Conservation (phyloP, 2,329 filamentous ascomycete species). For the Ophioceras dolichostomum region DNA sequence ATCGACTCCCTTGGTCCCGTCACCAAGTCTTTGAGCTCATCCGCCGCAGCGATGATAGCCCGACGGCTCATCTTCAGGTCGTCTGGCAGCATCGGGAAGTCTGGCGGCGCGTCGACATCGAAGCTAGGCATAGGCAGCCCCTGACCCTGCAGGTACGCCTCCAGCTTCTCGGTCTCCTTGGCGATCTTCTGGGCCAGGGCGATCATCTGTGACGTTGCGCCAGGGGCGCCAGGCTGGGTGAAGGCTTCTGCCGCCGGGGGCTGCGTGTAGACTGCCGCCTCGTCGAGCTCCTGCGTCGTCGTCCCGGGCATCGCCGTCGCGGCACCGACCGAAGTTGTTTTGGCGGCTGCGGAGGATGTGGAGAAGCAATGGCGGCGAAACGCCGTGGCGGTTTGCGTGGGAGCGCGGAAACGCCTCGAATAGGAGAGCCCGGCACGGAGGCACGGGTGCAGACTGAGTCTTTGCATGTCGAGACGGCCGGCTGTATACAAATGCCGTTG, state of each 20-base stretch:
- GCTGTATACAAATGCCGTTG: too few relatives aligned
- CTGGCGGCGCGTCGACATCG: slow-evolving; percentile 26
- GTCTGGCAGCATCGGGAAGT: slow-evolving; percentile 33
- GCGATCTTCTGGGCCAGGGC: slow-evolving; percentile 34
- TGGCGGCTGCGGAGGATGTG: too few relatives aligned
- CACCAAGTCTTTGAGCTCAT: slow-evolving; percentile 32
- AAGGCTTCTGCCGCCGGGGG: too few relatives aligned
- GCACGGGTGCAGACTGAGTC: too few relatives aligned
- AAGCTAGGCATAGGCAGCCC: slow-evolving; percentile 29
- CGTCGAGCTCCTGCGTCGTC: neutral
- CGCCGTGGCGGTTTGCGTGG: too few relatives aligned
- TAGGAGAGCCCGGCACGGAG: too few relatives aligned
- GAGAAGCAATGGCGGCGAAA: too few relatives aligned
- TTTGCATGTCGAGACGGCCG: too few relatives aligned
- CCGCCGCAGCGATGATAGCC: slow-evolving; percentile 34
- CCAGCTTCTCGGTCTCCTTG: slow-evolving; percentile 34
- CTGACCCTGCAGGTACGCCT: slow-evolving; percentile 30
- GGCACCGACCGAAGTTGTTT: neutral
- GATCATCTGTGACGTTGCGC: slow-evolving; percentile 24
- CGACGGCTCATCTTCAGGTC: slow-evolving; percentile 31
- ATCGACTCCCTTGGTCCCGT: slow-evolving; percentile 37
- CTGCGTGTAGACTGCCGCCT: too few relatives aligned
- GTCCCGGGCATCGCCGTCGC: neutral
- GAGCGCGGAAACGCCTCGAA: too few relatives aligned
- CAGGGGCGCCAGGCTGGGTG: too few relatives aligned